Conservation (phyloP, 305 asterid genomes). For the Withania somnifera region DNA sequence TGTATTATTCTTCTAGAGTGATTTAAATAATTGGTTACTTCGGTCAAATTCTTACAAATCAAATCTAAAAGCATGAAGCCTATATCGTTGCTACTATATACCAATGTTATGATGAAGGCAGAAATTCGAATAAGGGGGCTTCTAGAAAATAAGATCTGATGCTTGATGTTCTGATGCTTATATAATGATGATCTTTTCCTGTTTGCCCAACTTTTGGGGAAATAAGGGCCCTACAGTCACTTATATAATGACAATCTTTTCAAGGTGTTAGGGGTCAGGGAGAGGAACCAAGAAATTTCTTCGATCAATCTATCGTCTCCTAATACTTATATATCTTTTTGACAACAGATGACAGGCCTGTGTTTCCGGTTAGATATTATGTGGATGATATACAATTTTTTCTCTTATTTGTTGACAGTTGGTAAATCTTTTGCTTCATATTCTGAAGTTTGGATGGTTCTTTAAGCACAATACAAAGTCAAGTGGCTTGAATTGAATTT, state of each 20-base stretch:
- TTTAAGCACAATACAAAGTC: conserved; percentile 1
- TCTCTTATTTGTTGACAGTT: background rate
- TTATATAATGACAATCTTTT: too few species aligned
- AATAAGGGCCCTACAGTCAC: background rate
- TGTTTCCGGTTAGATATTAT: background rate
- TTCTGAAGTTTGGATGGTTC: background rate
- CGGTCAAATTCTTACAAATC: too few species aligned
- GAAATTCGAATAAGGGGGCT: too few species aligned
- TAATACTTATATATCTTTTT: background rate
- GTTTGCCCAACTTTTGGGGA: background rate
- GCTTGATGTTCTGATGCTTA: background rate
- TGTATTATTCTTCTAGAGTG: too few species aligned
- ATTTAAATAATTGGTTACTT: too few species aligned
- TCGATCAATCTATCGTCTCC: background rate
- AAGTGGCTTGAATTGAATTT: background rate
- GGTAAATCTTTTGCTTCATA: background rate
- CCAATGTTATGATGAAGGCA: too few species aligned
- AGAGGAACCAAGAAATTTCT: background rate
- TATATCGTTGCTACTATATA: too few species aligned
- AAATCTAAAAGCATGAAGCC: too few species aligned
- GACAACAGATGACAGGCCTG: background rate
- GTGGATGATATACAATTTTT: conserved; percentile 1
- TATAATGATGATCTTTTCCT: background rate
- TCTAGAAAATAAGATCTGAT: background rate
- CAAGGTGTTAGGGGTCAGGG: background rate